Base-by-base conservation (phyloP, 2,329 filamentous ascomycete species). In the Fusarium albidum region DNA sequence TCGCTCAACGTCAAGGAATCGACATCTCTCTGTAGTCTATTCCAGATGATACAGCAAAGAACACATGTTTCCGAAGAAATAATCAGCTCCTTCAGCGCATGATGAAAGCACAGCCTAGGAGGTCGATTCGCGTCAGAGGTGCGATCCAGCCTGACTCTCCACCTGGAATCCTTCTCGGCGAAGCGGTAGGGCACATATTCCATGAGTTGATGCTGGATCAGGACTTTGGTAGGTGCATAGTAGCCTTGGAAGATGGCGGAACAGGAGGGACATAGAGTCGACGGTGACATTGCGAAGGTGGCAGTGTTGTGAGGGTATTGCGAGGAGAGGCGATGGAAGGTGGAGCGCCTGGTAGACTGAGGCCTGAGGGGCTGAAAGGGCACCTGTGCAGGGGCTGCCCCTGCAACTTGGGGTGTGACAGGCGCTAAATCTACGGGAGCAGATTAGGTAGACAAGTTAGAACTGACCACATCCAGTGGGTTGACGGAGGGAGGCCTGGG, bases 11-110 rank as follows among this genome's bases (percentile, higher is more conserved):
- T 46, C 27, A 14, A 4, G 10, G 35, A 35, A 1, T 52, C 28
- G 13, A 37, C 14, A 3, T 61, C 57, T 6, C 25, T 21, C 31
- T 34, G 34, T 18, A 55, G 18, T 12, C 34, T 31, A n/a, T 59
- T 37, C 38, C 44, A 61, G n/a, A 61, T 61, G 18, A 40, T 58
- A 12, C 53, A 53, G 17, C 57, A 61, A 26, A 61, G 43, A 10
- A 49, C 59, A n/a, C 58, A 61, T 4, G n/a, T 43, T 9, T 40
- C 27, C 11, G 37, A 35, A 15, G 50, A 55, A 14, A 45, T 32
- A 18, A 18, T 34, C 14, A 61, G 18, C 12, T 34, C 41, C 12
- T 45, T 21, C 9, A 55, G 18, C 11, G 21, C 54, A 15, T 61
- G 41, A 12, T 61, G 58, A 26, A 47, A 9, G 48, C 55, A 58